Base-by-base conservation (phyloP, 2,329 filamentous ascomycete genomes). In the Neurospora crassa region DNA sequence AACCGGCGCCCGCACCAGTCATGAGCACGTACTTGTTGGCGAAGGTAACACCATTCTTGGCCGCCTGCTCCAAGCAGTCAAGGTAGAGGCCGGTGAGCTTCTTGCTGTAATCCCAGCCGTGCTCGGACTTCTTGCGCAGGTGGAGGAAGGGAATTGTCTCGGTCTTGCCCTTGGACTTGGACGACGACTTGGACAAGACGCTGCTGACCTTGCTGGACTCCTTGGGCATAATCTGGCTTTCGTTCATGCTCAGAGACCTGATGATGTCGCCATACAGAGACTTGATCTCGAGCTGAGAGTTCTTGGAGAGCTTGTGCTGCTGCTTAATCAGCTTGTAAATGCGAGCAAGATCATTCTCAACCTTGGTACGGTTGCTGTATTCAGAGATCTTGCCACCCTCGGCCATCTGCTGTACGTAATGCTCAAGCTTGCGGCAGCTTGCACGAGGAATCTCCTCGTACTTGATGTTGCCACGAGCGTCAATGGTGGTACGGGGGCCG, bases 71-170 rank as follows among this genome's bases (percentile, higher is more conserved):
- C 41, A 99, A 84, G 74, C 93, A 94, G 80, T 97, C 93, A 42
- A 99, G 89, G 80, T 99, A 99, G 76, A 94, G 83, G 71, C 93
- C 92, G 34, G 96, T 98, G 71, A 99, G 88, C 85, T 96, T 97
- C 88, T 98, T 99, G 89, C 93, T 98, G 86, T 98, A 99, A 79
- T 98, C 94, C 96, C 96, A 99, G 73, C 95, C 95, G 78, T 97
- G 92, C 73, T 94, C 89, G 70, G 92, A 90, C 83, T 97, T 96
- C 82, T 93, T 92, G 88, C 97, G 97, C 71, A 99, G 86, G 81
- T 99, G 96, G 70, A 99, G 84, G 89, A 99, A 99, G 42, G 96
- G 96, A 76, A 99, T 96, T 20, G 96, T 97, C 84, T 98, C 95
- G 71, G 96, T 90, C 85, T 97, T 97, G 81, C 94, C 94, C 85